Base-by-base conservation (phyloP, 2,329 filamentous ascomycete species). In the Purpureocillium lavendulum region DNA sequence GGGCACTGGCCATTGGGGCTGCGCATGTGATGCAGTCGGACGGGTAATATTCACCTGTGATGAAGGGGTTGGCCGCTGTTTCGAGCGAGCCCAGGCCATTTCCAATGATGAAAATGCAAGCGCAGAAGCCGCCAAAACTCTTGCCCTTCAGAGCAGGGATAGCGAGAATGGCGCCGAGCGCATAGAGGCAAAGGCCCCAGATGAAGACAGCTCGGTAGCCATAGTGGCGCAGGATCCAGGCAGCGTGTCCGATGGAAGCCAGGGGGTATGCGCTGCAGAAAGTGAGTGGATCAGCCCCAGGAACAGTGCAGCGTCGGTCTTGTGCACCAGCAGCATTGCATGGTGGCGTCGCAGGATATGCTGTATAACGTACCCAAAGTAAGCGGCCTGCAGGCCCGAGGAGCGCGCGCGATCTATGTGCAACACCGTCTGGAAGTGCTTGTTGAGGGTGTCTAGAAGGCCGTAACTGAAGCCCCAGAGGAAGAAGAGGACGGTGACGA, bases 11-110 rank as follows among this genome's bases (percentile, higher is more conserved):
- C n/a, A n/a, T n/a, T n/a, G n/a, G n/a, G n/a, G n/a, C n/a, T n/a
- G n/a, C n/a, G n/a, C n/a, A n/a, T n/a, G n/a, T n/a, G n/a, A n/a
- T n/a, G n/a, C n/a, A n/a, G n/a, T n/a, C n/a, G n/a, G n/a, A n/a
- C n/a, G n/a, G n/a, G n/a, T n/a, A n/a, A n/a, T n/a, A n/a, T n/a
- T n/a, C n/a, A 60, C 60, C 73, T 30, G 80, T 77, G 46, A 84
- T 78, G 60, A 82, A 87, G 0, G 84, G 82, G 58, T 89, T 86
- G 6, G 84, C 84, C 1, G 82, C 81, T 1, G 84, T 87, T 61
- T 89, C 84, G 14, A 89, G 75, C 0, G 83, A 83, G 1, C 79
- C 79, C 1, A 88, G 69, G 5, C 83, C 84, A 41, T 79, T 80
- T 24, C 83, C 84, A 42, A 87, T 82, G 45, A 88, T 74, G 59